Percentiles rank a stretch among this genome's conserved stretches.
phyloP scores from a whole-genome alignment of 2,329 filamentous ascomycete species.

The Onygena corvina region DNA sequence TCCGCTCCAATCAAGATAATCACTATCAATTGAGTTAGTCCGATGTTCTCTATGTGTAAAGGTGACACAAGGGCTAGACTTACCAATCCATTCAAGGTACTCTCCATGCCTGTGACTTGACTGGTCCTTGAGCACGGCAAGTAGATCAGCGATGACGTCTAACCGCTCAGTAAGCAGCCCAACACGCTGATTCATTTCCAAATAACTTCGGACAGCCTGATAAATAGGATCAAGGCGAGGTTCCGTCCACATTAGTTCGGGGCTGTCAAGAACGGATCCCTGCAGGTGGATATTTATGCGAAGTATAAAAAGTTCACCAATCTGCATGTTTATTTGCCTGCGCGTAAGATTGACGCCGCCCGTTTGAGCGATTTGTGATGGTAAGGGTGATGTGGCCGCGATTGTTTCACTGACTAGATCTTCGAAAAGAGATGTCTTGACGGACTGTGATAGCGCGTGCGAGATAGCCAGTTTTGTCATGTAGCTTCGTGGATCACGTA shows the following conservation, averaged over 20 bases:
- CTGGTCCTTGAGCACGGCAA: constrained; percentile 91
- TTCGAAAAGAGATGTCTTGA: constrained; percentile 96
- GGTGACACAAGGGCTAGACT: constrained; percentile 25
- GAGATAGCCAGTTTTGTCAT: constrained; percentile 97
- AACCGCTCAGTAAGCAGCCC: constrained; percentile 77
- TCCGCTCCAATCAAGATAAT: constrained; percentile 93
- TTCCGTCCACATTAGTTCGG: constrained; percentile 97
- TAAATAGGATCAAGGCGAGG: constrained; percentile 94
- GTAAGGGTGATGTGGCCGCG: constrained; percentile 82
- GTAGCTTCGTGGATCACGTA: constrained; percentile 88
- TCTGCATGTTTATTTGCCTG: constrained; percentile 96
- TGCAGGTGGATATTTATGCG: constrained; percentile 97
- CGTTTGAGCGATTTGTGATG: constrained; percentile 80
- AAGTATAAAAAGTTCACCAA: constrained; percentile 93
- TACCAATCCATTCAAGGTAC: constrained; percentile 81
- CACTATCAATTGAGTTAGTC: constrained; percentile 42
- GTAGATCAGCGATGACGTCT: constrained; percentile 82
- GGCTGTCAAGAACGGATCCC: constrained; percentile 88
- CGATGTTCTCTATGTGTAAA: constrained; percentile 13
- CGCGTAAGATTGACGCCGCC: constrained; percentile 83
- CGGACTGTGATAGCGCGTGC: constrained; percentile 86
- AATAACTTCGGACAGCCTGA: constrained; percentile 82
- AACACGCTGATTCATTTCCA: constrained; percentile 97
- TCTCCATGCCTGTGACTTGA: constrained; percentile 85
- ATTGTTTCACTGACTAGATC: constrained; percentile 91